Base-by-base conservation (phyloP, 495 filamentous ascomycete genomes). In the Penicillium argentinense region DNA sequence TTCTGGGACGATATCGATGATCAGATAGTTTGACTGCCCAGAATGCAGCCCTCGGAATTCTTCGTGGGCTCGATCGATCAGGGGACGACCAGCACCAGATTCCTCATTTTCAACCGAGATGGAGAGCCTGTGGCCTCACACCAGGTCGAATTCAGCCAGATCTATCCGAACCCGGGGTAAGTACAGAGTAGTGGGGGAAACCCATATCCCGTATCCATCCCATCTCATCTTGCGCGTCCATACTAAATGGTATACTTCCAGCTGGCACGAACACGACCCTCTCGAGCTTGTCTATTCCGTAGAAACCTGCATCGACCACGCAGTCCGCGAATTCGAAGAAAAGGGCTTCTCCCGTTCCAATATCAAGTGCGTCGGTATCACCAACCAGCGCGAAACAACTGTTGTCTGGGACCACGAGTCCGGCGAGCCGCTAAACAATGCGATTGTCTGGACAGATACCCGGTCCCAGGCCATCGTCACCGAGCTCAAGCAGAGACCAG, bases 191-290 rank as follows among this genome's bases (percentile, higher is more conserved):
- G n/a, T n/a, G n/a, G n/a, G n/a, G n/a, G n/a, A n/a, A n/a, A n/a
- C n/a, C n/a, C n/a, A n/a, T n/a, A n/a, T n/a, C n/a, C n/a, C n/a
- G n/a, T n/a, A n/a, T n/a, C 17, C 27, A 17, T 13, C 13, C 19
- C 8, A 25, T 3, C 32, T 6, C 9, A 17, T 7, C 5, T 42
- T 32, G 7, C 3, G 12, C 1, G 12, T 27, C 21, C 17, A 11
- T 23, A 30, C 5, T 12, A 33, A n/a, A 9, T 17, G 23, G 28
- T 3, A 6, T 40, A 12, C 19, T 14, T 8, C 16, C 59, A 95
- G 91, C 51, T 96, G 91, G 92, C 88, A 96, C 59, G 92, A 97
- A 59, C 92, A 97, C 49, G 86, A 96, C 48, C 88, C 92, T 2
- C 63, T 80, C 27, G 89, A 93, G 47, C 74, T 97, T 16, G 67